Conservation (phyloP, 2,329 filamentous ascomycete species). For the Claviceps monticola region DNA sequence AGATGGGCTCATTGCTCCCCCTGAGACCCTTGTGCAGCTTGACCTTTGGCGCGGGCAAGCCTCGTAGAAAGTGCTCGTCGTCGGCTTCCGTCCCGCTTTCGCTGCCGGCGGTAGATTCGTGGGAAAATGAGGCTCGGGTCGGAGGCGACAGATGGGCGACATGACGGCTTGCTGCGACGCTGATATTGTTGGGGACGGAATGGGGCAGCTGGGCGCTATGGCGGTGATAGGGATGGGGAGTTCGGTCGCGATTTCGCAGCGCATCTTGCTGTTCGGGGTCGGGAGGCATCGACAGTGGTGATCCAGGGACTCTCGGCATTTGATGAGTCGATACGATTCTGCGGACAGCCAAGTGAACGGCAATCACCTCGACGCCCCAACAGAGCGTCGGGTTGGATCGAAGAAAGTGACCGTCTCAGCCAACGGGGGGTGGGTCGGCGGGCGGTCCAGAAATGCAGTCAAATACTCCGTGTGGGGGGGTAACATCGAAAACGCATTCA, state of each 20-base stretch:
- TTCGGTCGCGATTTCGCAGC: conserved; percentile 41
- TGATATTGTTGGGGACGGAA: conserved; percentile 16
- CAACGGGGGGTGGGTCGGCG: neutral
- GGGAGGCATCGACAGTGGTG: conserved; percentile 19
- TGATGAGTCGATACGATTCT: neutral
- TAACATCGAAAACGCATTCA: neutral
- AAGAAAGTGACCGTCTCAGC: neutral
- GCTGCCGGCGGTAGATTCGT: conserved; percentile 50
- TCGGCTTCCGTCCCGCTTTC: conserved; percentile 93
- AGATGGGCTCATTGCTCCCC: conserved; percentile 40
- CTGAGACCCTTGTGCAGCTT: conserved; percentile 66
- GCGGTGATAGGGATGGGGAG: conserved; percentile 55
- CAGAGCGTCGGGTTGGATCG: neutral
- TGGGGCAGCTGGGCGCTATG: conserved; percentile 42
- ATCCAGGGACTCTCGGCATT: conserved; percentile 31
- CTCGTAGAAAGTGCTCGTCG: conserved; percentile 79
- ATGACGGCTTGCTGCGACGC: conserved; percentile 6
- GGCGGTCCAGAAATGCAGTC: neutral
- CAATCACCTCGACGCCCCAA: conserved; percentile 1
- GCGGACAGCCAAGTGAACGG: conserved; percentile 5
- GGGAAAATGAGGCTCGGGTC: conserved; percentile 22
- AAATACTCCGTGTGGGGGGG: neutral
- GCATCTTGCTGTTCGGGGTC: conserved; percentile 22
- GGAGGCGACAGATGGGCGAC: conserved; percentile 12
- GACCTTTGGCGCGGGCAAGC: conserved; percentile 64